Percentiles rank a stretch among this genome's conserved stretches.
These are phyloP conservation scores for Durusdinium trenchii DNA, from an alignment of 73 alveolate genomes.

Conservation along the genomic window DNA sequence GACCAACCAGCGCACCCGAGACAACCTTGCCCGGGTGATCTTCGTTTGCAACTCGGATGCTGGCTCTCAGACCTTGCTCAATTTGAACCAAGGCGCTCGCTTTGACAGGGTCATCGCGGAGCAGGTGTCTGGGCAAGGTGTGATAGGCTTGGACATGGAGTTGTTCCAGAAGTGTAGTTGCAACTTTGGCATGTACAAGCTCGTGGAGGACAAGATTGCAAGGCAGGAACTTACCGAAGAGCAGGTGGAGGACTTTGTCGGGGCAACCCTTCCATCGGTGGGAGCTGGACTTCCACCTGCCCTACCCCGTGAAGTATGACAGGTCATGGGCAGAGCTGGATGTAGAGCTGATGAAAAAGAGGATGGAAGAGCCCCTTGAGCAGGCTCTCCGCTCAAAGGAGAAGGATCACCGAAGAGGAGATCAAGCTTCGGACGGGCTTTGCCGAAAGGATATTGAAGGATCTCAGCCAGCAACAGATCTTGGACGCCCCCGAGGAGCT, in stretches of 20 bases:
- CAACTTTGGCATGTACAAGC: conserved; percentile 43
- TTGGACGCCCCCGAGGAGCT: conserved; percentile 16
- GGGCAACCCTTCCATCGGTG: not conserved
- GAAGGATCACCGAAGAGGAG: not conserved
- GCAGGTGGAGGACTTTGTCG: conserved; percentile 21
- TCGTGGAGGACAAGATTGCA: conserved; percentile 21
- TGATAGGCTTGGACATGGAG: conserved; percentile 34
- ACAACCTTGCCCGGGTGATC: conserved; percentile 44
- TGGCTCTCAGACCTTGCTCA: conserved; percentile 51
- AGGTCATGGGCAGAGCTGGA: not conserved
- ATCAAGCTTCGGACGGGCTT: not conserved
- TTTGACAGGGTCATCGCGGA: conserved; percentile 7
- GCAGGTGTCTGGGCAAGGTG: conserved; percentile 2
- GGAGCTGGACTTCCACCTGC: conserved; percentile 41
- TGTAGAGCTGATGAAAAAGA: conserved; percentile 9
- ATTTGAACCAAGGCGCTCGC: conserved; percentile 24
- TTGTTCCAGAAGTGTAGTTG: conserved; percentile 17
- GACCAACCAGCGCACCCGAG: conserved; percentile 51
- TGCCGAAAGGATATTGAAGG: not conserved
- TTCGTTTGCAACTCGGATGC: conserved; percentile 26
- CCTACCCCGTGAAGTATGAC: conserved; percentile 14
- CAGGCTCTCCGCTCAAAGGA: conserved; percentile 33
- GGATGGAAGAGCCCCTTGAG: conserved; percentile 40
- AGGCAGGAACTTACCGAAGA: conserved; percentile 7
- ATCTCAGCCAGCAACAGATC: conserved; percentile 22